phyloP scores from a whole-genome alignment of 805 yeast genomes.

The Geotrichum ghanense region DNA sequence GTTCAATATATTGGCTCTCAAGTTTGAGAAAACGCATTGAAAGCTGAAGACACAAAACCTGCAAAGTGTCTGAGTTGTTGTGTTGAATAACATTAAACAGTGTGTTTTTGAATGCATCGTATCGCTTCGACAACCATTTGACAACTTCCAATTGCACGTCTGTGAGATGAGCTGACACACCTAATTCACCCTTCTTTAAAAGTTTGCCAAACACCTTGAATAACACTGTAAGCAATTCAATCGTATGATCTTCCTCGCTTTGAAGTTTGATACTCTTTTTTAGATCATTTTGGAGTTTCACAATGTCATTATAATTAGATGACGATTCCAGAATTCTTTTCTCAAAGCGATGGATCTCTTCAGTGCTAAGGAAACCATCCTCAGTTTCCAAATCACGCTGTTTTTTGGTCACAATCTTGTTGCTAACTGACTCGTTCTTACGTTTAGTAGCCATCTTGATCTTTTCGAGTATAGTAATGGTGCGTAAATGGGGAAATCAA shows the following conservation, averaged over 20 bases:
- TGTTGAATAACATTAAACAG: conserved; percentile 32
- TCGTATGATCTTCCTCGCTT: conserved; percentile 10
- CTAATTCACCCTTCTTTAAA: conserved; percentile 32
- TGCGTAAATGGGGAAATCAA: background rate
- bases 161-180: conserved; percentile 21
- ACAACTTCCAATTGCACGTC: conserved; percentile 40
- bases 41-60: conserved; percentile 15
- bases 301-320: conserved; percentile 45
- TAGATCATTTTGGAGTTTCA: conserved; percentile 33
- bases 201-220: conserved; percentile 39
- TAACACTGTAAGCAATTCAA: conserved; percentile 24
- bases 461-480: background rate
- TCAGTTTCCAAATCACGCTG: background rate
- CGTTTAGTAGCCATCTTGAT: background rate
- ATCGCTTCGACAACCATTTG: conserved; percentile 52
- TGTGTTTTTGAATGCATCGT: conserved; percentile 39
- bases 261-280: conserved; percentile 13
- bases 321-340: conserved; percentile 32
- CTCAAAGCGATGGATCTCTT: conserved; percentile 6
- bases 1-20: conserved; percentile 42
- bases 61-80: conserved; percentile 6
- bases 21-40: conserved; percentile 33
- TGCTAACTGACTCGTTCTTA: background rate
- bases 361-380: background rate
- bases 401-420: background rate